Evolutionary conservation across 2,329 filamentous ascomycete species (phyloP).

Genomic region (Xylariales sp.): DNA sequence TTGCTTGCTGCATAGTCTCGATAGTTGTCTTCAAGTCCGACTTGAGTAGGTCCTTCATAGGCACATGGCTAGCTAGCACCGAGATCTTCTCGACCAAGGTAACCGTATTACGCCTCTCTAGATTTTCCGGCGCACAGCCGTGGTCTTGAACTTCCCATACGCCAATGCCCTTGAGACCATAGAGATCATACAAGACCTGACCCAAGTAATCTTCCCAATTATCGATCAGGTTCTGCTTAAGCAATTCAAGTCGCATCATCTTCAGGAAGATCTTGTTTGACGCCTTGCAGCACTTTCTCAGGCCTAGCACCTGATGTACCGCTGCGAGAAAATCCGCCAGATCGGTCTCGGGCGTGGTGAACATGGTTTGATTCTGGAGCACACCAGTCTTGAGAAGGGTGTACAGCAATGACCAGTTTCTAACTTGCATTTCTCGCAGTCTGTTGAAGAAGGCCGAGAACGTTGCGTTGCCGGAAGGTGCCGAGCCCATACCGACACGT

Average conservation of each 20-base stretch:
- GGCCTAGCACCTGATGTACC: conserved; percentile 77
- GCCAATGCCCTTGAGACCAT: conserved; percentile 70
- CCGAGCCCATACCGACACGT: conserved; percentile 66
- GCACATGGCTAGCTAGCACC: conserved; percentile 73
- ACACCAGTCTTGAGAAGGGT: conserved; percentile 72
- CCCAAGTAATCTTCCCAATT: conserved; percentile 84
- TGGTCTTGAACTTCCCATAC: conserved; percentile 70
- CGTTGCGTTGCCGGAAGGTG: conserved; percentile 53
- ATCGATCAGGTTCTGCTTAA: conserved; percentile 69
- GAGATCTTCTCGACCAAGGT: conserved; percentile 81
- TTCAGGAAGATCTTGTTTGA: conserved; percentile 86
- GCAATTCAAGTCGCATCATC: conserved; percentile 79
- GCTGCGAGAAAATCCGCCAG: conserved; percentile 74
- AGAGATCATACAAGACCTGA: conserved; percentile 78
- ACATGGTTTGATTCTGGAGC: conserved; percentile 58
- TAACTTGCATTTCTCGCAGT: conserved; percentile 80
- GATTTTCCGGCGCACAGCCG: conserved; percentile 67
- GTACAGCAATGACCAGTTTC: conserved; percentile 86
- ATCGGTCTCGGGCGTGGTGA: conserved; percentile 64
- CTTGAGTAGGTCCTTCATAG: conserved; percentile 86
- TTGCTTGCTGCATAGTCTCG: conserved; percentile 85
- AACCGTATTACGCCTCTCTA: conserved; percentile 77
- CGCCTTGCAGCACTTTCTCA: conserved; percentile 78
- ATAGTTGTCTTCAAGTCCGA: conserved; percentile 87
- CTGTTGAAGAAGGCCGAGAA: conserved; percentile 59